Evolutionary conservation across 2,329 filamentous ascomycete species (phyloP).

Genomic region (Penicillium sp.): DNA sequence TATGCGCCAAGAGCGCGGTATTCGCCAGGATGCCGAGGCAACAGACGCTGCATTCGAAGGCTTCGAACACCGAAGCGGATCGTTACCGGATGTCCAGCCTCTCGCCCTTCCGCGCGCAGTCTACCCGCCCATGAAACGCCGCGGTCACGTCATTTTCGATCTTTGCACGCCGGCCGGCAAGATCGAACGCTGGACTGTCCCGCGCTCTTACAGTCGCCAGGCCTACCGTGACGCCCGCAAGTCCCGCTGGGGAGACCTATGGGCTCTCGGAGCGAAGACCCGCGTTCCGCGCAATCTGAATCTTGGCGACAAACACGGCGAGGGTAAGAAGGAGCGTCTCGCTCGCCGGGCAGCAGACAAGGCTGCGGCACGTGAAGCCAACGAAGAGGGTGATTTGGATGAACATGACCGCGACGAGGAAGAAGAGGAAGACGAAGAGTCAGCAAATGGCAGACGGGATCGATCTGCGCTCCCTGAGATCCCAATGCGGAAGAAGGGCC

Average conservation of each 20-base stretch:
- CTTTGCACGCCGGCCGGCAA: slow-evolving; percentile 81
- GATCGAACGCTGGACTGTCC: slow-evolving; percentile 92
- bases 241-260: slow-evolving; percentile 85
- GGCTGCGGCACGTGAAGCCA: slow-evolving; percentile 19
- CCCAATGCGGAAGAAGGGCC: slow-evolving; percentile 32
- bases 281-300: slow-evolving; percentile 62
- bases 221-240: slow-evolving; percentile 94
- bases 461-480: slow-evolving; percentile 14
- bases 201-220: slow-evolving; percentile 72
- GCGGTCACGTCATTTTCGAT: slow-evolving; percentile 84
- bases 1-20: slow-evolving; percentile 43
- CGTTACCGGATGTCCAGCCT: slow-evolving; percentile 43
- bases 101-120: slow-evolving; percentile 76
- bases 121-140: slow-evolving; percentile 78
- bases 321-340: slow-evolving; percentile 40
- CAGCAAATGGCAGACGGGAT: slow-evolving; percentile 8
- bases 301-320: slow-evolving; percentile 52
- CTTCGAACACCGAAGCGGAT: slow-evolving; percentile 54
- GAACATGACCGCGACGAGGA: slow-evolving; percentile 26
- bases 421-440: slow-evolving; percentile 24
- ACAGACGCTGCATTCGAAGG: slow-evolving; percentile 69
- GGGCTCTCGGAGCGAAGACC: slow-evolving; percentile 92
- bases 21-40: slow-evolving; percentile 55
- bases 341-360: slow-evolving; percentile 36
- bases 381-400: slow-evolving; percentile 20